Conservation (phyloP, 2,329 filamentous ascomycete genomes). For the Laburnicola sp. region DNA sequence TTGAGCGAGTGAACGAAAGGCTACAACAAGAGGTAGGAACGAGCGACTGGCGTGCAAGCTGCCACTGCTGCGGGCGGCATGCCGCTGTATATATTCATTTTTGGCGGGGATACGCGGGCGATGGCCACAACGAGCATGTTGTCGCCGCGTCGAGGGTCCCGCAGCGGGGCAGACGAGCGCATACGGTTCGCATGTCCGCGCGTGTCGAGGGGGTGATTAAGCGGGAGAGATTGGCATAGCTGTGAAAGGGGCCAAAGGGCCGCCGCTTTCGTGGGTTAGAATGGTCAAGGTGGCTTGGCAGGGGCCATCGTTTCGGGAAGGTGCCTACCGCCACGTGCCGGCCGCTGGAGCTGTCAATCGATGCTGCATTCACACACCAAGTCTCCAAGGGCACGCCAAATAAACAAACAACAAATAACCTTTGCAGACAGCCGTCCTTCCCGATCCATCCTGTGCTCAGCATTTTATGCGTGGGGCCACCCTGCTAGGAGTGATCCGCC, state of each 20-base stretch:
- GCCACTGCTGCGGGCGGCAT: not conserved
- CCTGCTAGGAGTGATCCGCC: no score
- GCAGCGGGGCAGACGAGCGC: conserved; percentile 9
- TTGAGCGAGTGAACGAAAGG: conserved; percentile 40
- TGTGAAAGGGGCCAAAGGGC: conserved; percentile 10
- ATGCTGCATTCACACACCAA: no score
- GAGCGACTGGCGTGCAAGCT: not conserved
- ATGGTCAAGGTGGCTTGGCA: no score
- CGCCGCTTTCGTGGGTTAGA: no score
- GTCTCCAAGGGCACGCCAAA: no score
- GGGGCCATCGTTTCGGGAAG: no score
- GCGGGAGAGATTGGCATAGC: conserved; percentile 27
- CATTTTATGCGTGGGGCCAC: no score
- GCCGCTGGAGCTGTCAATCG: no score
- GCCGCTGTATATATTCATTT: not conserved
- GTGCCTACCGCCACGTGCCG: no score
- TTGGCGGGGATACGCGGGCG: not conserved
- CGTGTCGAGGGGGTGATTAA: conserved; percentile 27
- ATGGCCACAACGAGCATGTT: not conserved
- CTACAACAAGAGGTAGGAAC: conserved; percentile 8
- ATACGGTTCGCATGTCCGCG: conserved; percentile 22
- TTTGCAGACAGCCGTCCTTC: no score
- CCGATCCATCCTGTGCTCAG: no score
- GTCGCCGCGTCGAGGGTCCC: not conserved
- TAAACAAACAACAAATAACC: no score